These are phyloP conservation scores for Pseudocercospora vitis DNA, from an alignment of 2,329 filamentous ascomycete genomes.

Conservation along the genomic window DNA sequence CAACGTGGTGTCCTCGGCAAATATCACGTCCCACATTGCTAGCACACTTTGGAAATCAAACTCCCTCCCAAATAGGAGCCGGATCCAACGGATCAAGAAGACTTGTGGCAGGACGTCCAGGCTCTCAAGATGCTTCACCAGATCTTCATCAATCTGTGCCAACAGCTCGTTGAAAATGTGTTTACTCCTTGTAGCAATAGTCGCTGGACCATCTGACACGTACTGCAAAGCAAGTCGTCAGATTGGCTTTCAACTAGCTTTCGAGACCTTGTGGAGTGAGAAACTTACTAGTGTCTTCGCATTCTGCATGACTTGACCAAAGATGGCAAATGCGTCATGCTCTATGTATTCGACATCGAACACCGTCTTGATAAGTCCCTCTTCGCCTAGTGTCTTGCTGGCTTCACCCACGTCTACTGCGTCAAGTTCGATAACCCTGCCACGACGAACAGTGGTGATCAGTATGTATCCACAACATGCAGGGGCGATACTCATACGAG, in stretches of 20 bases:
- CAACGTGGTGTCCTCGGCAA: conserved; percentile 78
- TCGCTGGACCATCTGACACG: conserved; percentile 51
- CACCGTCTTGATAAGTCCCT: conserved; percentile 40
- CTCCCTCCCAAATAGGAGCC: conserved; percentile 87
- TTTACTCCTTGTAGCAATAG: conserved; percentile 79
- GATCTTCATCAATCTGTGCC: conserved; percentile 75
- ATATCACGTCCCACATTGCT: conserved; percentile 84
- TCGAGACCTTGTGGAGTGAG: conserved; percentile 42
- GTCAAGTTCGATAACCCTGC: conserved; percentile 80
- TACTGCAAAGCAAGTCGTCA: conserved; percentile 16
- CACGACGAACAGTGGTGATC: no score
- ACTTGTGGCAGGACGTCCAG: conserved; percentile 95
- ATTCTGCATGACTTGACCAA: conserved; percentile 82
- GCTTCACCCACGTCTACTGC: conserved; percentile 58
- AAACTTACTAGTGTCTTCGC: conserved; percentile 61
- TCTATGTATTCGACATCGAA: conserved; percentile 76
- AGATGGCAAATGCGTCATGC: conserved; percentile 86
- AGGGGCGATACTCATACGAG: no score
- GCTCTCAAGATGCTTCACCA: conserved; percentile 74
- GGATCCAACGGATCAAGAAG: conserved; percentile 96
- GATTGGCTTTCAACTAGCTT: no score
- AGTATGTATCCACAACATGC: no score
- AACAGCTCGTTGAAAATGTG: conserved; percentile 83
- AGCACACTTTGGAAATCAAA: conserved; percentile 86
- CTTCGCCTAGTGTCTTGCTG: conserved; percentile 35